phyloP scores from a whole-genome alignment of 2,329 filamentous ascomycete genomes.

The Periconia digitata region DNA sequence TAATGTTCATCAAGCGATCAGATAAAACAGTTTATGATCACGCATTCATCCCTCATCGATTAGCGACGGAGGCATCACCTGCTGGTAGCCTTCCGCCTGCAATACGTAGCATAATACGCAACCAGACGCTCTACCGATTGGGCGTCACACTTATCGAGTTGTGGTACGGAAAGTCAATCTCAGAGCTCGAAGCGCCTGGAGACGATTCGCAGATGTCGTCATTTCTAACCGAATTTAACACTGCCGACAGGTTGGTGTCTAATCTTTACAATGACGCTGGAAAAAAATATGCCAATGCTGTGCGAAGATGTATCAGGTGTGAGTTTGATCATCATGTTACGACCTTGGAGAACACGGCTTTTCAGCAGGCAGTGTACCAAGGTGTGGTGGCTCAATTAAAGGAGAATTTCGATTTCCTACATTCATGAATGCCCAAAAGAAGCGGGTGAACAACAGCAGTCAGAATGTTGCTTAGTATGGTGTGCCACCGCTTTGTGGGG shows the following conservation, averaged over 20 bases:
- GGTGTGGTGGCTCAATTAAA: constrained; percentile 32
- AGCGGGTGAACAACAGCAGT: too few relatives aligned
- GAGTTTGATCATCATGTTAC: constrained; percentile 28
- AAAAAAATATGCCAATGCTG: constrained; percentile 31
- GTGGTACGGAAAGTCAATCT: constrained; percentile 29
- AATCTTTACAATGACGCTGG: constrained; percentile 31
- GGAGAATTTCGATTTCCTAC: constrained; percentile 22
- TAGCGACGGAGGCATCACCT: neutral
- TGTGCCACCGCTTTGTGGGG: too few relatives aligned
- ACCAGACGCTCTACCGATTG: constrained; percentile 36
- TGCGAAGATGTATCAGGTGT: constrained; percentile 35
- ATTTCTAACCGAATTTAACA: constrained; percentile 22
- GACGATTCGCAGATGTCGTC: constrained; percentile 12
- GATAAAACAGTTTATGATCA: constrained; percentile 16
- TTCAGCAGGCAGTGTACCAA: constrained; percentile 33
- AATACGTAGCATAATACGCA: constrained; percentile 24
- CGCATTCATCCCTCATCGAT: constrained; percentile 17
- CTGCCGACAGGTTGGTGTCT: constrained; percentile 26
- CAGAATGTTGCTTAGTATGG: too few relatives aligned
- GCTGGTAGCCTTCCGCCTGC: neutral
- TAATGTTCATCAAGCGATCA: constrained; percentile 21
- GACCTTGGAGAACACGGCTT: constrained; percentile 27
- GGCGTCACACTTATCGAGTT: constrained; percentile 40
- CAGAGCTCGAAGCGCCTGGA: constrained; percentile 16
- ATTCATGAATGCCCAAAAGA: constrained; percentile 5